A percentile compares a stretch with the other conserved stretches of the same genome.
Evolutionary conservation across 371 early-diverging fungal genomes (phyloP).

Genomic region (Phascolomyces articulosus): DNA sequence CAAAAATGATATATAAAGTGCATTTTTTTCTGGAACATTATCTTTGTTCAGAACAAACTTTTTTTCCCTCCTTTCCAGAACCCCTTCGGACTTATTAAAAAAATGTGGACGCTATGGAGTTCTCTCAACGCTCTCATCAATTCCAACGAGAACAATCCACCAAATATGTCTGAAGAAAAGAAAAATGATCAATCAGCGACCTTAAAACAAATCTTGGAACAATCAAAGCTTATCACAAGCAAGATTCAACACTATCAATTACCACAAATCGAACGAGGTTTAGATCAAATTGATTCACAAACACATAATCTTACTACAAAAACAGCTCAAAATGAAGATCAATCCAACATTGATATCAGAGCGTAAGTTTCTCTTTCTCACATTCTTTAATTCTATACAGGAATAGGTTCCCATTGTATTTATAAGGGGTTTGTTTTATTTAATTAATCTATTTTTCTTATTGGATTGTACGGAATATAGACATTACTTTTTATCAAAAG

Average conservation of each 20-base stretch:
- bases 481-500: constrained; percentile 49
- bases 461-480: constrained; percentile 20
- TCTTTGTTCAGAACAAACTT: too few species aligned
- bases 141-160: too few species aligned
- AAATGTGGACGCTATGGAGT: too few species aligned
- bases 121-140: too few species aligned
- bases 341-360: constrained; percentile 25
- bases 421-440: too few species aligned
- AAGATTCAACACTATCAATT: constrained; percentile 34
- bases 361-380: constrained; percentile 32
- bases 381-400: background rate
- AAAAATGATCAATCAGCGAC: constrained; percentile 16
- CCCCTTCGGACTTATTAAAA: too few species aligned
- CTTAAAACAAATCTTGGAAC: constrained; percentile 38
- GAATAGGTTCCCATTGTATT: background rate
- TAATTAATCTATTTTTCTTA: background rate
- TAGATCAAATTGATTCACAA: constrained; percentile 44
- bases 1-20: too few species aligned
- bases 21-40: too few species aligned
- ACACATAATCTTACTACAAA: constrained; percentile 31
- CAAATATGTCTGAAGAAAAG: constrained; percentile 1
- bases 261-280: constrained; percentile 42
- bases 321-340: constrained; percentile 19
- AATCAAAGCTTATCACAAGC: constrained; percentile 36
- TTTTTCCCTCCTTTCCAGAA: too few species aligned